Conservation (phyloP, 176 grass and related monocot species). For the Phyllostachys edulis region DNA sequence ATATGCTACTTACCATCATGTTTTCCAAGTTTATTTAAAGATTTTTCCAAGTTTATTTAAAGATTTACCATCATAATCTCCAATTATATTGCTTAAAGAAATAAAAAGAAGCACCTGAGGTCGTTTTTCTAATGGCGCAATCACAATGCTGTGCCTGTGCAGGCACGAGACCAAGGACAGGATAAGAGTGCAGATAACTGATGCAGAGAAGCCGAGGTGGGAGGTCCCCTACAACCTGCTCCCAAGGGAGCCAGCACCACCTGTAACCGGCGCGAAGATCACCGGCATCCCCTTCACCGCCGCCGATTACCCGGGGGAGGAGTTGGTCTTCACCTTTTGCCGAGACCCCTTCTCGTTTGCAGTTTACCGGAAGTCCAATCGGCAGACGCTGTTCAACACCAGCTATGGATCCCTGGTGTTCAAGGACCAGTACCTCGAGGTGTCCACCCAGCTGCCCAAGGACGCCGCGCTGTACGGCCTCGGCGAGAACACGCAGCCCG, state of each 20-base stretch:
- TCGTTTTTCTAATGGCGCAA: conserved; percentile 32
- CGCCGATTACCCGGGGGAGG: conserved; percentile 54
- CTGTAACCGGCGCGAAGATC: conserved; percentile 13
- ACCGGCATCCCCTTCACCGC: conserved; percentile 35
- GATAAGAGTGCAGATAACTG: conserved; percentile 79
- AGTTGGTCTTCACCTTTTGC: conserved; percentile 67
- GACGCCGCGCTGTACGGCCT: conserved; percentile 79
- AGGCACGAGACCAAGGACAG: conserved; percentile 83
- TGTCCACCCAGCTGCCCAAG: conserved; percentile 57
- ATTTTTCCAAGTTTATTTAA: conserved; percentile 7
- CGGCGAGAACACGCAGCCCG: conserved; percentile 87
- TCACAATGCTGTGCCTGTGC: conserved; percentile 8
- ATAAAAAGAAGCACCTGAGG: neutral
- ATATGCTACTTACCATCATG: neutral
- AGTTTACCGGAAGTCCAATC: conserved; percentile 53
- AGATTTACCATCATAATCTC: neutral
- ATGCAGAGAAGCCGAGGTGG: conserved; percentile 79
- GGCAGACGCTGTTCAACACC: conserved; percentile 77
- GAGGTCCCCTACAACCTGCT: conserved; percentile 91
- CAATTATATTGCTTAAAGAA: neutral
- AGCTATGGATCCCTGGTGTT: conserved; percentile 62
- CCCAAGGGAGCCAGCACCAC: conserved; percentile 52
- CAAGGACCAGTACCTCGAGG: conserved; percentile 95
- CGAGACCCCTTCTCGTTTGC: conserved; percentile 76
- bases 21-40: conserved; percentile 5